Percentiles rank a stretch among this genome's conserved stretches.
These are phyloP conservation scores for Aureobasidium vineae DNA, from an alignment of 2,329 filamentous ascomycete species.

Conservation along the genomic window DNA sequence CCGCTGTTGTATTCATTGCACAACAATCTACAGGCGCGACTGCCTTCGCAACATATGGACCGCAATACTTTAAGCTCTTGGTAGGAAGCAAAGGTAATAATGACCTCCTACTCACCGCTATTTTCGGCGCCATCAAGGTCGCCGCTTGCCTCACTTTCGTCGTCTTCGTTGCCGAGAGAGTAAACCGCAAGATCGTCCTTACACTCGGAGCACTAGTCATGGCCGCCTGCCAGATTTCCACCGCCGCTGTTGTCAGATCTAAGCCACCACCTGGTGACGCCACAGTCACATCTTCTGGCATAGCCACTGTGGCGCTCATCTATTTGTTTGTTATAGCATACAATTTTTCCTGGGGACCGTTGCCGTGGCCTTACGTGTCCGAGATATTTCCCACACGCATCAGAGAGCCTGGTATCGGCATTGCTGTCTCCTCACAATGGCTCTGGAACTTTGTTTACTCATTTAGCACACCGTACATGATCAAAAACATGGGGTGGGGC, in stretches of 20 bases:
- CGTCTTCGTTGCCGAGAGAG: conserved; percentile 52
- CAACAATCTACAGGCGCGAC: conserved; percentile 57
- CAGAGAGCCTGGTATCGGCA: conserved; percentile 52
- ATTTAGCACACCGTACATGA: conserved; percentile 53
- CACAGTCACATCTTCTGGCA: conserved; percentile 41
- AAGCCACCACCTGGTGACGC: conserved; percentile 33
- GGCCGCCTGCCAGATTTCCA: conserved; percentile 39
- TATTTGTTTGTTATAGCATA: conserved; percentile 57
- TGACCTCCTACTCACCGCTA: conserved; percentile 52
- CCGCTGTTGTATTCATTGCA: conserved; percentile 50
- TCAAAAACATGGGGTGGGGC: conserved; percentile 49
- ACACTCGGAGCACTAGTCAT: conserved; percentile 38
- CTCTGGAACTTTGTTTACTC: conserved; percentile 47
- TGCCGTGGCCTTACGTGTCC: conserved; percentile 49
- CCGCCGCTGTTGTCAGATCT: conserved; percentile 36
- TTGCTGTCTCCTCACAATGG: conserved; percentile 53
- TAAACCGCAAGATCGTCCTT: conserved; percentile 46
- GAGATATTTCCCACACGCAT: conserved; percentile 55
- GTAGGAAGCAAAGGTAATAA: conserved; percentile 47
- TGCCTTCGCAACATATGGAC: conserved; percentile 47
- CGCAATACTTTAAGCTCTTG: conserved; percentile 55
- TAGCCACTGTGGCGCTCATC: conserved; percentile 54
- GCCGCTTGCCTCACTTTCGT: conserved; percentile 52
- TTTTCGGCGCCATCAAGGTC: conserved; percentile 57
- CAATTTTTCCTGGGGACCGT: conserved; percentile 53